Conservation (phyloP, 306 rosid species). For the Quercus dentata region DNA sequence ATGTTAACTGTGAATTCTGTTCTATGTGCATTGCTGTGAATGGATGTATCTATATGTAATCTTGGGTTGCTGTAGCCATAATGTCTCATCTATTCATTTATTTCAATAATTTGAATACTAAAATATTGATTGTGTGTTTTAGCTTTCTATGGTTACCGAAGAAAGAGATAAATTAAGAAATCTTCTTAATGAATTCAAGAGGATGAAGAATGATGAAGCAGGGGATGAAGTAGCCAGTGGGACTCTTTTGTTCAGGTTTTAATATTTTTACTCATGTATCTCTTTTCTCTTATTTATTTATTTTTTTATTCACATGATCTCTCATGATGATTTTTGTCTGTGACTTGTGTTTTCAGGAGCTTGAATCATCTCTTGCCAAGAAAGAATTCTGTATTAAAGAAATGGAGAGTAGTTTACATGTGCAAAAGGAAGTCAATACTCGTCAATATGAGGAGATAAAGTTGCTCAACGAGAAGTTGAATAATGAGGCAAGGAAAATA, state of each 20-base stretch:
- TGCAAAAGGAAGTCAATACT: conserved; percentile 54
- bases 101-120: conserved; percentile 16
- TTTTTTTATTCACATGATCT: conserved; percentile 11
- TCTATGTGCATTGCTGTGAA: not conserved
- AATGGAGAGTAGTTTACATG: conserved; percentile 50
- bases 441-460: conserved; percentile 65
- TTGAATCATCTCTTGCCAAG: conserved; percentile 62
- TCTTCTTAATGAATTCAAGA: conserved; percentile 37
- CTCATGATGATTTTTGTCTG: conserved; percentile 21
- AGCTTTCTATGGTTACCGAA: conserved; percentile 75
- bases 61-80: not conserved
- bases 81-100: conserved; percentile 7
- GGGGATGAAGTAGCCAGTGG: conserved; percentile 42
- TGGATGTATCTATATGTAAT: not conserved
- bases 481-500: conserved; percentile 59
- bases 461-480: conserved; percentile 65
- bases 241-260: conserved; percentile 55
- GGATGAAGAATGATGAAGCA: conserved; percentile 41
- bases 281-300: not conserved
- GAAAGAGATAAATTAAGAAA: conserved; percentile 74
- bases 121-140: conserved; percentile 31
- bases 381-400: conserved; percentile 69
- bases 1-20: not conserved
- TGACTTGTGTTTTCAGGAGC: conserved; percentile 51
- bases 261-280: not conserved